Evolutionary conservation across 495 filamentous ascomycete species (phyloP).

Genomic region (Podospora appendiculata): DNA sequence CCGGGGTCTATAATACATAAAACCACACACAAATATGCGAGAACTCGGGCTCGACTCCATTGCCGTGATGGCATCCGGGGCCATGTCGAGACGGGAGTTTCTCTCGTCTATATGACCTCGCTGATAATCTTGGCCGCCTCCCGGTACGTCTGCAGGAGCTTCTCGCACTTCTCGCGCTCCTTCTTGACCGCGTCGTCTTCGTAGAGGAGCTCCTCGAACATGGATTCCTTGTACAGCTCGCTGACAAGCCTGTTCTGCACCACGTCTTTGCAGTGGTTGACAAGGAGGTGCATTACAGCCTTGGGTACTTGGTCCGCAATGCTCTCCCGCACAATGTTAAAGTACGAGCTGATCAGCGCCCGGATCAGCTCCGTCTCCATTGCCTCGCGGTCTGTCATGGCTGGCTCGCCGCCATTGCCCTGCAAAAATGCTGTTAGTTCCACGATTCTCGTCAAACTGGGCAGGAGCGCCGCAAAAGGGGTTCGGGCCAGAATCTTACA

Average conservation of each 20-base stretch:
- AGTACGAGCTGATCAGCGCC: slow-evolving; percentile 92
- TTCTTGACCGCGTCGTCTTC: slow-evolving; percentile 96
- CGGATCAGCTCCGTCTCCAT: slow-evolving; percentile 97
- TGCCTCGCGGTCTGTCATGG: slow-evolving; percentile 87
- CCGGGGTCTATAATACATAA: neutral
- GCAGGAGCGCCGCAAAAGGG: too few relatives aligned
- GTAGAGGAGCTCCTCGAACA: slow-evolving; percentile 90
- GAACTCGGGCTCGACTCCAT: neutral
- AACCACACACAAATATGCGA: neutral
- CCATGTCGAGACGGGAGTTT: neutral
- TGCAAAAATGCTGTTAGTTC: slow-evolving; percentile 24
- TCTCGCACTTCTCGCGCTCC: slow-evolving; percentile 97
- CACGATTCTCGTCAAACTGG: too few relatives aligned
- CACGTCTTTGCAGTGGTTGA: slow-evolving; percentile 95
- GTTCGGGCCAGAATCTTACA: slow-evolving; percentile 40
- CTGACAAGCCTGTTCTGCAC: slow-evolving; percentile 95
- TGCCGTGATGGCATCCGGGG: too few relatives aligned
- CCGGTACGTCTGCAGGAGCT: slow-evolving; percentile 84
- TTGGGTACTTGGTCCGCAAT: slow-evolving; percentile 98
- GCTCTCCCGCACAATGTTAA: slow-evolving; percentile 95
- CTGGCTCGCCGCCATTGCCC: slow-evolving; percentile 57
- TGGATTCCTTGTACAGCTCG: slow-evolving; percentile 87
- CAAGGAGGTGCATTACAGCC: slow-evolving; percentile 96
- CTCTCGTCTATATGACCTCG: slow-evolving; percentile 65
- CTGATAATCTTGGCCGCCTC: slow-evolving; percentile 97